These are phyloP conservation scores for Stereum hirsutum DNA, from an alignment of 1,284 basidiomycete genomes.

Conservation along the genomic window DNA sequence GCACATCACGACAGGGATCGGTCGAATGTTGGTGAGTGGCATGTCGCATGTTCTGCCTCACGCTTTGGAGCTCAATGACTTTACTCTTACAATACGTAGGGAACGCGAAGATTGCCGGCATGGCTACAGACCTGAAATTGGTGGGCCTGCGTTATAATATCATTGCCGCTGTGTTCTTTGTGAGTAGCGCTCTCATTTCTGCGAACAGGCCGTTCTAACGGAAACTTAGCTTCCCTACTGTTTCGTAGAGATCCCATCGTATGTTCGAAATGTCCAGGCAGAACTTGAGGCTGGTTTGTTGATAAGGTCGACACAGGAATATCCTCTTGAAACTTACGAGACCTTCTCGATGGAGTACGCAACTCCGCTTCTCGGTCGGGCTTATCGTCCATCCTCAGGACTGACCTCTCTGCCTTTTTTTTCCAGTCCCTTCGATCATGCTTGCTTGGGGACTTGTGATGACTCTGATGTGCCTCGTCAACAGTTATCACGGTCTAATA, in stretches of 20 bases:
- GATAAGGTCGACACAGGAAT: slow-evolving; percentile 7
- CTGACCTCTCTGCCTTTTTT: neutral
- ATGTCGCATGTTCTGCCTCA: neutral
- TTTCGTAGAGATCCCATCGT: slow-evolving; percentile 13
- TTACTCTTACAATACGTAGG: slow-evolving; percentile 8
- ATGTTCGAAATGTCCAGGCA: neutral
- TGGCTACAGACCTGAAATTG: slow-evolving; percentile 14
- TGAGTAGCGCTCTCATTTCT: neutral
- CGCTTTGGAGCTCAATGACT: neutral
- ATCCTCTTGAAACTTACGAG: slow-evolving; percentile 11
- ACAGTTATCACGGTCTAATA: slow-evolving; percentile 22
- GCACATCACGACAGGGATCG: slow-evolving; percentile 21
- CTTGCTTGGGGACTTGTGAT: slow-evolving; percentile 24
- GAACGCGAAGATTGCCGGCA: slow-evolving; percentile 15
- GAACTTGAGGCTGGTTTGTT: neutral
- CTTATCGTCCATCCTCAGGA: neutral
- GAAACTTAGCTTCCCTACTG: slow-evolving; percentile 12
- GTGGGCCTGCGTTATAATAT: slow-evolving; percentile 14
- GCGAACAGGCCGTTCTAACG: neutral
- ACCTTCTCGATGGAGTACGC: slow-evolving; percentile 13
- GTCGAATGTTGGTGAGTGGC: slow-evolving; percentile 21
- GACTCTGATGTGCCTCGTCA: slow-evolving; percentile 28
- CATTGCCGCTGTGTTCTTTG: slow-evolving; percentile 13
- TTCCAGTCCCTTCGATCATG: slow-evolving; percentile 18
- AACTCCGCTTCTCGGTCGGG: neutral